Base-by-base conservation (phyloP, 257 asterid genomes). In the Fraxinus americana region DNA sequence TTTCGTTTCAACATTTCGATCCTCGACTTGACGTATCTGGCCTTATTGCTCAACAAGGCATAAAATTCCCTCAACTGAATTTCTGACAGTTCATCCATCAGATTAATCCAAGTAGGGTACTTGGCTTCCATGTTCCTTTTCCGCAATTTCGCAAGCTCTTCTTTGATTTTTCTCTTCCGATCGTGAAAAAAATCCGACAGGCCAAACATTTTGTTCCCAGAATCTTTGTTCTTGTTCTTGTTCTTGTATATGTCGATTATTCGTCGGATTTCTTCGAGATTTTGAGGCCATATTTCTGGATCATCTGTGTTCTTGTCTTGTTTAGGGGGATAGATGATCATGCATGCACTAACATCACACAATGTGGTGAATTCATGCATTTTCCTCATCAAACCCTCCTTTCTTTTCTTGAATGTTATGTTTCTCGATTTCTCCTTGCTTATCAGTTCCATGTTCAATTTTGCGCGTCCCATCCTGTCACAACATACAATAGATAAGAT, bases 321-420 rank as follows among this genome's bases (percentile, higher is more conserved):
- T 57, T 80, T 78, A 0, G 95, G 90, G 2, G 88, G 91, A 68
- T 85, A 86, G 81, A 93, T 88, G 32, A 93, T 89, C 87, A 91
- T 81, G 81, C 96, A 91, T 0, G 94, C 92, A 8, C 68, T 72
- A 4, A 93, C 93, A 69, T 87, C 97, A 41, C 97, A 91, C 0
- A 93, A 89, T 0, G 97, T 93, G 5, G 93, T 87, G 86, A 93
- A 85, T 70, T 93, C 97, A 12, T 82, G 84, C 73, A 90, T 68
- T 69, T 93, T 93, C 67, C 87, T 75, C 21, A 89, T 34, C 27
- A 93, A 34, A 0, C 97, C 94, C 17, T 86, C 92, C 71, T 88
- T 91, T 25, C 97, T 84, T 41, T 90, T 93, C 90, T 90, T 91
- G 92, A 84, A 91, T 0, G 96, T 88, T 11, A 81, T 30, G 70